phyloP scores from a whole-genome alignment of 441 rosid genomes.

The Pelargonium fulgidum region DNA sequence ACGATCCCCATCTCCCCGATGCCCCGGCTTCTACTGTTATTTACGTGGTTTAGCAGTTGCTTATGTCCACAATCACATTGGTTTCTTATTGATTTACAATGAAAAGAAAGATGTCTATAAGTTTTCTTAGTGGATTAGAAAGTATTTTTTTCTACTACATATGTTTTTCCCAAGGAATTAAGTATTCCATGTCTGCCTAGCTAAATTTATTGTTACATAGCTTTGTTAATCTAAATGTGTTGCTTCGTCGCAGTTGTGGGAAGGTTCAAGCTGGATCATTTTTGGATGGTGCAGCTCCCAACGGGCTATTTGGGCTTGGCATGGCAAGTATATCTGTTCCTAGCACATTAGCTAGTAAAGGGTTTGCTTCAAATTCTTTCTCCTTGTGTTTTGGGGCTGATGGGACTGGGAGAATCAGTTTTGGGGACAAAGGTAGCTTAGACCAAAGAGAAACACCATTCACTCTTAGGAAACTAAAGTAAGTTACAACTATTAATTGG shows the following conservation, averaged over 20 bases:
- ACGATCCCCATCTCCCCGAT: no score
- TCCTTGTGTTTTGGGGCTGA: conserved; percentile 83
- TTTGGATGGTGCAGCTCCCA: conserved; percentile 81
- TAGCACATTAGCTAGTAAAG: conserved; percentile 66
- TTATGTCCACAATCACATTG: no score
- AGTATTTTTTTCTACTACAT: no score
- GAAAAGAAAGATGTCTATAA: no score
- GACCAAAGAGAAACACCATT: conserved; percentile 77
- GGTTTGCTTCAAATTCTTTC: conserved; percentile 63
- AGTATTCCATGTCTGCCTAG: not conserved
- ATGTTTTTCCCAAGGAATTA: no score
- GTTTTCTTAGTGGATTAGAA: no score
- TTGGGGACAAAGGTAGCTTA: conserved; percentile 78
- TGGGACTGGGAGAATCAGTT: conserved; percentile 77
- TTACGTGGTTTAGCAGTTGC: no score
- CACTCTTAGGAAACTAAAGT: conserved; percentile 51
- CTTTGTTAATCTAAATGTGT: conserved; percentile 12
- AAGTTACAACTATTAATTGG: conserved; percentile 27
- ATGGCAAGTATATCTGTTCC: conserved; percentile 72
- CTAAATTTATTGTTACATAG: not conserved
- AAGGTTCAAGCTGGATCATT: conserved; percentile 74
- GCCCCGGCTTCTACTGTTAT: no score
- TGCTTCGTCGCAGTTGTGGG: conserved; percentile 59
- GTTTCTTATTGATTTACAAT: no score
- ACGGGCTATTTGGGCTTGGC: conserved; percentile 94